A percentile compares a stretch with the other conserved stretches of the same genome.
phyloP scores from a whole-genome alignment of 345 rosid species.

The Psidium guajava region DNA sequence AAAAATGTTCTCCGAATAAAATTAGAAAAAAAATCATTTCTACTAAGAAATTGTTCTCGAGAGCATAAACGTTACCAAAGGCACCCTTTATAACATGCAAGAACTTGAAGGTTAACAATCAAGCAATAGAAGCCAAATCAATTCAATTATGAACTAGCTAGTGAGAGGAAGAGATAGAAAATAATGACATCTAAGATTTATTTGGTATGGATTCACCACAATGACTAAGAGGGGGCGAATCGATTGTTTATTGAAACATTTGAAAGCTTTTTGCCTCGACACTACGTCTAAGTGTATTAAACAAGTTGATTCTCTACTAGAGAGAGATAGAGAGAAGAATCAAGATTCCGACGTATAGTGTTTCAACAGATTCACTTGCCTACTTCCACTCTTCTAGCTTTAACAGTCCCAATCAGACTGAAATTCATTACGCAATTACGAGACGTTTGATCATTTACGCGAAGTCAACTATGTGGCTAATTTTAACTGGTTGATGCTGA shows the following conservation, averaged over 20 bases:
- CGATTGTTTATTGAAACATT: background rate
- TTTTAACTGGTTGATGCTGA: no score
- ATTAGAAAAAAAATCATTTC: no score
- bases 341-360: no score
- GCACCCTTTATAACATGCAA: background rate
- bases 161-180: background rate
- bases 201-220: background rate
- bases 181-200: fast-evolving
- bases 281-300: background rate
- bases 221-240: background rate
- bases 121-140: background rate
- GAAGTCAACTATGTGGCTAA: no score
- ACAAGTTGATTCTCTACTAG: background rate
- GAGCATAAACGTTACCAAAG: no score
- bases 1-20: no score
- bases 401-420: no score
- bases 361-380: background rate
- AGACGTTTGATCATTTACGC: background rate
- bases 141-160: background rate
- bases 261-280: background rate
- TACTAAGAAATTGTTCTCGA: no score
- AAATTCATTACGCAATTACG: background rate
- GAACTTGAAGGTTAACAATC: background rate
- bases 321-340: background rate
- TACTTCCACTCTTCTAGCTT: background rate